These are phyloP conservation scores for Sequoia sempervirens DNA, from an alignment of 75 land plant genomes.

Conservation along the genomic window DNA sequence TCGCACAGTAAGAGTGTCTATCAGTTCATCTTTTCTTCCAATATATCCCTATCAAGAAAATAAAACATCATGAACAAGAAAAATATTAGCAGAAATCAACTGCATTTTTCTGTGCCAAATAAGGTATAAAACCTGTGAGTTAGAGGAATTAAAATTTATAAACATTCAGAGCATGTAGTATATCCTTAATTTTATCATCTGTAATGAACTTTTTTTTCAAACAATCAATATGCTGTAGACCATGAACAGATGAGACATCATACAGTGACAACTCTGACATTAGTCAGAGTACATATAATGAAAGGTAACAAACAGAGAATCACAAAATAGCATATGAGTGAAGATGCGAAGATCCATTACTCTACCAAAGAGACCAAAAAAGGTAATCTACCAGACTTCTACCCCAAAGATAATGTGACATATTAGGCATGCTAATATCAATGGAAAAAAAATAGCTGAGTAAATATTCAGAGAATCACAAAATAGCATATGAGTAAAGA, in stretches of 20 bases:
- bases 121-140: neutral
- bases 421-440: neutral
- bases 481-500: no score
- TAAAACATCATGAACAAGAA: neutral
- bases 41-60: constrained; percentile 18
- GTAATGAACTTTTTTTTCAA: neutral
- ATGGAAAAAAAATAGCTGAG: neutral
- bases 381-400: neutral
- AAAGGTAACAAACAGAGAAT: neutral
- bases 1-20: constrained; percentile 31
- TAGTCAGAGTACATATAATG: neutral
- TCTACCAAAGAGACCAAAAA: neutral
- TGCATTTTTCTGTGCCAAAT: neutral
- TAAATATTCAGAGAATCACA: no score
- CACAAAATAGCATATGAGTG: neutral
- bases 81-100: neutral
- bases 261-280: neutral
- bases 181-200: neutral
- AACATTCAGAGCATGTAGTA: constrained; percentile 8
- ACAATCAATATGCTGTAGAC: neutral
- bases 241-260: neutral
- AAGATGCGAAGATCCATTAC: neutral
- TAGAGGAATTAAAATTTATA: neutral
- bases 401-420: neutral
- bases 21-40: constrained; percentile 19